phyloP scores from a whole-genome alignment of 768 basidiomycete genomes.

The Pleurotus salmoneostramineus region DNA sequence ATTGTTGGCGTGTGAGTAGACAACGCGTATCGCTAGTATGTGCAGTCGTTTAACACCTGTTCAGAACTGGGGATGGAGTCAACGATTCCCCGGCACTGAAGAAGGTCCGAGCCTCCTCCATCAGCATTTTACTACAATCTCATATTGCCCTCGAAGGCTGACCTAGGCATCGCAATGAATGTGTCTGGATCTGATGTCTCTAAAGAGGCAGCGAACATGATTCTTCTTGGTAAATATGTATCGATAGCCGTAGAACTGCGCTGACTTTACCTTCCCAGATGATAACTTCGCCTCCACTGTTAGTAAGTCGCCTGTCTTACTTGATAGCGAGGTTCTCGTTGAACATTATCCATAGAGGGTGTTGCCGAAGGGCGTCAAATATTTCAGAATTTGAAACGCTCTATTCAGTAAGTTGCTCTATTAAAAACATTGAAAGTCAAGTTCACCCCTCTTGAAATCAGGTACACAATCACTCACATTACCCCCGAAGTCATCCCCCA shows the following conservation, averaged over 20 bases:
- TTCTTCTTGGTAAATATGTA: slow-evolving; percentile 46
- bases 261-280: slow-evolving; percentile 27
- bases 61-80: slow-evolving; percentile 67
- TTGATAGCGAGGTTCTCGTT: neutral
- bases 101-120: slow-evolving; percentile 27
- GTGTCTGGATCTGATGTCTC: slow-evolving; percentile 72
- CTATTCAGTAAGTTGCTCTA: slow-evolving; percentile 49
- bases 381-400: slow-evolving; percentile 67
- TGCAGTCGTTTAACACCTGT: slow-evolving; percentile 3
- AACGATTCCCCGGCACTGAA: slow-evolving; percentile 72
- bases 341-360: slow-evolving; percentile 39
- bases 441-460: slow-evolving; percentile 13
- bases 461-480: slow-evolving; percentile 63
- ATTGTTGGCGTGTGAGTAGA: slow-evolving; percentile 64
- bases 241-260: neutral
- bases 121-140: neutral
- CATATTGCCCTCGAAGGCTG: slow-evolving; percentile 34
- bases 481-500: slow-evolving; percentile 71
- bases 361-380: slow-evolving; percentile 68
- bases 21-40: neutral
- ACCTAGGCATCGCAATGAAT: slow-evolving; percentile 74
- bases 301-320: slow-evolving; percentile 35
- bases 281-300: slow-evolving; percentile 75
- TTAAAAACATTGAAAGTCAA: neutral
- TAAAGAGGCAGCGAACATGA: slow-evolving; percentile 75